Base-by-base conservation (phyloP, 2,329 filamentous ascomycete genomes). In the Fusarium sp. region DNA sequence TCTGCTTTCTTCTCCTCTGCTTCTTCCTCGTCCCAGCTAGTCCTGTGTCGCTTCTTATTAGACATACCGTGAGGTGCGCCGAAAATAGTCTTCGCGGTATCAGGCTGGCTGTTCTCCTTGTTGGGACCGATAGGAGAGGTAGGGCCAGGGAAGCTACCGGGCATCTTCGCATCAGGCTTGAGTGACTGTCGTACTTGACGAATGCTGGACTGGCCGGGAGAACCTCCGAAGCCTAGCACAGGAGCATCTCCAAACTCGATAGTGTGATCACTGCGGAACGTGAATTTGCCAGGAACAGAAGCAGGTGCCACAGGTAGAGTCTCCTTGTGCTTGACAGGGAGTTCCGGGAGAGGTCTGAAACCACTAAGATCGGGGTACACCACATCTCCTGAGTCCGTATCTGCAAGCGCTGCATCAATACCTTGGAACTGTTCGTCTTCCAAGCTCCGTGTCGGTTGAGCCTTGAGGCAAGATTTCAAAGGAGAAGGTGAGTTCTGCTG, bases 21-120 rank as follows among this genome's bases (percentile, higher is more conserved):
- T 34, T 87, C 85, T 56, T 89, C 87, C 58, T 87, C 86, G 44
- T 88, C 87, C 49, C 84, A 84, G 55, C 80, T 85, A 18, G 85
- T 84, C n/a, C 89, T 84, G 72, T 86, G 84, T 27, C 89, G 86
- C 80, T 90, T 91, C 83, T 91, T 91, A 80, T 88, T 91, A 10
- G 82, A 78, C 80, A 91, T 86, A 20, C 89, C 89, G 71, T 91
- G 89, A 6, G 87, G 83, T 40, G 88, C 84, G 41, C 84, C 83
- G n/a, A 78, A 74, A 53, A 84, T 74, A 76, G 82, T 38, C 46
- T 79, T 78, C 25, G 72, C 72, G 7, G 75, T 71, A 22, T 76
- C 69, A 8, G 83, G 85, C 3, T 80, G 81, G 46, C 82, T 79
- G 72, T 90, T 89, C 74, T 89, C 87, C 79, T 89, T 89, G 78